Evolutionary conservation across 805 yeast genomes (phyloP).

Genomic region (Hanseniaspora nectarophila): DNA sequence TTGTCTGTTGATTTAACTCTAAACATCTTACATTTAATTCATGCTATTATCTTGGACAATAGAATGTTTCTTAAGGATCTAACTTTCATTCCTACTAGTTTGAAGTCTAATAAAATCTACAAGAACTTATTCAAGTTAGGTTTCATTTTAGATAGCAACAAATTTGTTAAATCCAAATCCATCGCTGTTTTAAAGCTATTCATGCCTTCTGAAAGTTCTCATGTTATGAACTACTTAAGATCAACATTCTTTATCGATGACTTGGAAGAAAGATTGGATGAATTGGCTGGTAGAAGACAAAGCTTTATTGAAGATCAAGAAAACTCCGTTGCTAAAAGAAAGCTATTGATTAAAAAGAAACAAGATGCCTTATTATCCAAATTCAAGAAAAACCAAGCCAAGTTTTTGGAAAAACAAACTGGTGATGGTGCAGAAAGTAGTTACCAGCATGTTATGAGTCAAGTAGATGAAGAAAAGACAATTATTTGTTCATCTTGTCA

Average conservation of each 20-base stretch:
- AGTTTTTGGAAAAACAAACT: constrained; percentile 49
- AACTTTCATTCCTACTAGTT: constrained; percentile 33
- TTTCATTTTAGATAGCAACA: constrained; percentile 36
- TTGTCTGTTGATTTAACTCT: constrained; percentile 45
- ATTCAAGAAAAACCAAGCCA: constrained; percentile 61
- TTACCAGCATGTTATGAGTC: not conserved
- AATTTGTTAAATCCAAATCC: constrained; percentile 43
- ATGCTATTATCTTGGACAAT: constrained; percentile 49
- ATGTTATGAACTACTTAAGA: not conserved
- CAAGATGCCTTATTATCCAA: constrained; percentile 50
- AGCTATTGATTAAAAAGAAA: constrained; percentile 48
- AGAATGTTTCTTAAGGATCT: constrained; percentile 33
- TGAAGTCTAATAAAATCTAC: constrained; percentile 37
- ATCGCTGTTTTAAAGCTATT: constrained; percentile 34
- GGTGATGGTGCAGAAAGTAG: constrained; percentile 19
- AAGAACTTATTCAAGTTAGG: constrained; percentile 44
- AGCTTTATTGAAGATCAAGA: constrained; percentile 33
- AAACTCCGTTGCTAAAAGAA: constrained; percentile 44
- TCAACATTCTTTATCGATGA: not conserved
- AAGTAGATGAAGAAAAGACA: constrained; percentile 21
- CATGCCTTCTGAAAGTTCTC: not conserved
- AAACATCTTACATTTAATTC: constrained; percentile 54
- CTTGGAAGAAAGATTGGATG: constrained; percentile 25
- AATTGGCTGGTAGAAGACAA: constrained; percentile 36
- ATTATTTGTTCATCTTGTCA: constrained; percentile 51